Evolutionary conservation across 345 rosid genomes (phyloP), one percentile per base, ranked within the genome.

Genomic region (Crucihimalaya himalaica): DNA sequence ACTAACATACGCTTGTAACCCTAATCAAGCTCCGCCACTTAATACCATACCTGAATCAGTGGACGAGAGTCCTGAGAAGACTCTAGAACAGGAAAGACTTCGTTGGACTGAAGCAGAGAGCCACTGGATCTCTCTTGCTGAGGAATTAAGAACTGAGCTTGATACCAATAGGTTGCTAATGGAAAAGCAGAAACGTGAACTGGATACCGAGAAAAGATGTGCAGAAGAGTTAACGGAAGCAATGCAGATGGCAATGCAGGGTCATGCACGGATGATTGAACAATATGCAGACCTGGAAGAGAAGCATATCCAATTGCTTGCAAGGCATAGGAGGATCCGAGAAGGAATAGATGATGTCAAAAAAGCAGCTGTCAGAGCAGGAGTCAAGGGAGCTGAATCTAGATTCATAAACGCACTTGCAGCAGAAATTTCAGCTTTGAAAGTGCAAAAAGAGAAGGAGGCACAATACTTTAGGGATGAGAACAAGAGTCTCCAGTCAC

Each of bases 241-340:
- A 48, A 85, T 96, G 97, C 98, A 85, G 82, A 84, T 83, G 86
- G 98, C 98, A 34, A 96, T 96, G 96, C 87, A 86, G 70, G 97
- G 98, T 16, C 94, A 96, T 78, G 95, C 93, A 39, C 85, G 98
- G 66, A 90, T 92, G 93, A 89, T 96, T 77, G 99, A 96, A 74
- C 97, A 96, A 72, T 89, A 92, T 74, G 98, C 90, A 12, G 99
- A 96, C 81, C 88, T 96, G 50, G 92, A 96, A 79, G 99, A 87
- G 83, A 90, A 88, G 54, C 99, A 96, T 75, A 96, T 96, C 32
- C 88, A 85, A 20, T 74, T 96, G 81, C 98, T 96, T 68, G 90
- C 92, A 61, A 87, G 99, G 72, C 97, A 96, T 72, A 86, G 96
- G 72, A 85, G 83, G 73, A 90, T 96, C 51, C 97, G 81, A 57